Conservation (phyloP, 441 rosid species). For the Aleurites moluccanus region DNA sequence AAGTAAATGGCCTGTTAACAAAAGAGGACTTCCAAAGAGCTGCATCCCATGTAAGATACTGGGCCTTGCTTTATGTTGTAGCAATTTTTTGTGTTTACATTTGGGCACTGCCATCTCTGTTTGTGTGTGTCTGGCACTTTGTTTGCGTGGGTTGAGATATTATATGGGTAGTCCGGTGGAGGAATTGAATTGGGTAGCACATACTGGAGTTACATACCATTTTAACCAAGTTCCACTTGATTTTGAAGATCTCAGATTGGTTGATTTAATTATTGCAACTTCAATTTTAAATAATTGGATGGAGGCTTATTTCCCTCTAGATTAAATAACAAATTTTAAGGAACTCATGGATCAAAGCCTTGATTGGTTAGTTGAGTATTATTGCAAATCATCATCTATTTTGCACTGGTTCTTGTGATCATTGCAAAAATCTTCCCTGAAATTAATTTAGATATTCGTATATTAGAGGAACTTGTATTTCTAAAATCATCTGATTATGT, state of each 20-base stretch:
- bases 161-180: not conserved
- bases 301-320: not conserved
- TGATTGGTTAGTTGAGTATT: too few species aligned
- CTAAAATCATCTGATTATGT: not conserved
- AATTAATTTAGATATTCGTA: not conserved
- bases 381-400: not conserved
- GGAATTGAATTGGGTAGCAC: not conserved
- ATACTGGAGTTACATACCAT: not conserved
- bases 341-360: too few species aligned
- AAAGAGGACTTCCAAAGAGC: slow-evolving; percentile 80
- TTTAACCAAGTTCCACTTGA: slow-evolving; percentile 3
- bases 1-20: slow-evolving; percentile 66
- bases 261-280: not conserved
- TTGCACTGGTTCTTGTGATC: not conserved
- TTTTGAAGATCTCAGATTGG: not conserved
- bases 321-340: not conserved
- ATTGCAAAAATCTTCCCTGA: not conserved
- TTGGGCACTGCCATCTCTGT: too few species aligned
- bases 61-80: not conserved
- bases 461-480: not conserved
- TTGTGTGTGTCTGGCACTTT: too few species aligned
- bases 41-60: slow-evolving; percentile 50
- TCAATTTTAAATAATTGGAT: not conserved
- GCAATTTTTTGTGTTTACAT: not conserved
- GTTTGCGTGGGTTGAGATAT: too few species aligned